A percentile compares a stretch with the other conserved stretches of the same genome.
Conservation (phyloP, 768 basidiomycete species). For the Termitomyces sp. region DNA sequence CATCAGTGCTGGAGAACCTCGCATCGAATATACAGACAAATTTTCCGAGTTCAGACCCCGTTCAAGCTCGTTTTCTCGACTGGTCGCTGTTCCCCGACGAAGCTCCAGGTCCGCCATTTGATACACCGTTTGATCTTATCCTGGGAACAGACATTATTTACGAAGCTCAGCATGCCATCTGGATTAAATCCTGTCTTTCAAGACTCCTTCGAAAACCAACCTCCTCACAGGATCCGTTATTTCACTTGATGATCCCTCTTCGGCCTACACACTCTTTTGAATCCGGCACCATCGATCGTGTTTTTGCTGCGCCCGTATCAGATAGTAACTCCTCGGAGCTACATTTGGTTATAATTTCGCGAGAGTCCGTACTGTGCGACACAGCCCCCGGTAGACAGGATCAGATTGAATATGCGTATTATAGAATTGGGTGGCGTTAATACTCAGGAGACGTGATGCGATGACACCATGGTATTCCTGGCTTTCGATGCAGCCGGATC, state of each 20-base stretch:
- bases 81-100: slow-evolving; percentile 45
- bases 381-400: slow-evolving; percentile 36
- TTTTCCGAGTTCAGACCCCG: slow-evolving; percentile 26
- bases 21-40: slow-evolving; percentile 56
- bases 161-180: slow-evolving; percentile 63
- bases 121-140: slow-evolving; percentile 59
- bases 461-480: not conserved
- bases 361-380: slow-evolving; percentile 55
- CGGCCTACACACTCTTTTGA: slow-evolving; percentile 63
- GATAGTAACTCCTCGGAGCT: not conserved
- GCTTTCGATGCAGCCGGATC: too few species aligned
- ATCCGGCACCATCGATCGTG: slow-evolving; percentile 51
- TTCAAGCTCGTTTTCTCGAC: slow-evolving; percentile 46
- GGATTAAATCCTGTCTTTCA: slow-evolving; percentile 63
- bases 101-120: slow-evolving; percentile 17
- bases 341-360: slow-evolving; percentile 47
- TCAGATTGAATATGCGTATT: slow-evolving; percentile 69
- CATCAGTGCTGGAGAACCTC: slow-evolving; percentile 70
- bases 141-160: slow-evolving; percentile 86
- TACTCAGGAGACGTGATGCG: too few species aligned
- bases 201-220: slow-evolving; percentile 39
- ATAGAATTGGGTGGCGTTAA: slow-evolving; percentile 64
- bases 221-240: slow-evolving; percentile 26
- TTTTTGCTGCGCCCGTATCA: slow-evolving; percentile 35
- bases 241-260: slow-evolving; percentile 78